Base-by-base conservation (phyloP, 2,329 filamentous ascomycete species). In the Bertia moriformis region DNA sequence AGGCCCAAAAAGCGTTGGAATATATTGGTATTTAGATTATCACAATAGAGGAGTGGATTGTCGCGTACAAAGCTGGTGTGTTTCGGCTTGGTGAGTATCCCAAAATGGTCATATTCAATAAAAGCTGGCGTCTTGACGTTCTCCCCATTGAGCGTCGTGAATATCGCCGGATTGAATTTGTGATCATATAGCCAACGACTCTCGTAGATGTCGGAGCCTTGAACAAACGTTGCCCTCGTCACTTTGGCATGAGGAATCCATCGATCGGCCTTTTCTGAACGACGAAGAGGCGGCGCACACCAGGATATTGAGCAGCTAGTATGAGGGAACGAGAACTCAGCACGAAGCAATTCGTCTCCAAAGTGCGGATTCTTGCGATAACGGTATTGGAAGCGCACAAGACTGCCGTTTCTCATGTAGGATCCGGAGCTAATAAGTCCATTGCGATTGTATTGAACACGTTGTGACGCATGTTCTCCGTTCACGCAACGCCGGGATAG, bases 201-300 rank as follows among this genome's bases (percentile, higher is more conserved):
- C 47, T 71, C 63, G 43, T 66, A 72, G 2, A 69, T 62, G 44
- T 71, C 63, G 4, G 65, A 52, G 4, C 61, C 65, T 42, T 71
- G 62, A 3, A 70, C 63, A 42, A 71, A 71, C 0, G 63, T 70
- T 3, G 68, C 69, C 49, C 70, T 63, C 3, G 63, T 69, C 2
- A 71, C 65, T 38, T 67, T 66, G 14, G 67, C 62, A 43, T 68
- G 65, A 4, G 69, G 68, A 39, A 72, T 71, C 66, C 68, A 72
- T 38, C 62, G 58, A 37, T 72, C 64, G 41, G 65, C 56, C 49
- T 66, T 68, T 44, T 69, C 62, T 3, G 63, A 60, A 44, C 65
- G 63, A 14, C 60, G 60, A 27, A 61, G 57, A 3, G 67, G 66
- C 40, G 67, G 65, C 19, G 64, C 65, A 45, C 63, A 67, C 68